These are phyloP conservation scores for Aureobasidium sp. DNA, from an alignment of 2,329 filamentous ascomycete species.

Conservation along the genomic window DNA sequence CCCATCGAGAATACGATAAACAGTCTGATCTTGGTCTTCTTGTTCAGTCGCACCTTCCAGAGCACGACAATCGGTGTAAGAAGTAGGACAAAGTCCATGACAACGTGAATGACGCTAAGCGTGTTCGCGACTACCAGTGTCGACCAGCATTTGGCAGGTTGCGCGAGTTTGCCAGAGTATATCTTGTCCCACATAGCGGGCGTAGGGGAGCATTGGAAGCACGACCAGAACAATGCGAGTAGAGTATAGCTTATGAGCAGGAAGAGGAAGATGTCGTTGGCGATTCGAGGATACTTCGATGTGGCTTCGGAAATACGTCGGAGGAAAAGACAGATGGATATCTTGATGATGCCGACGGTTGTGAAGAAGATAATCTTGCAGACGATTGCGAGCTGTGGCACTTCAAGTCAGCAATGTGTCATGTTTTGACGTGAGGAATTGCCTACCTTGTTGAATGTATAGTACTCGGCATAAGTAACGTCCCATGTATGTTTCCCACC, in stretches of 20 bases:
- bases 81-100: constrained; percentile 10
- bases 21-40: constrained; percentile 1
- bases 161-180: not conserved
- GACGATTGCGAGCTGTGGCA: not conserved
- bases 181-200: constrained; percentile 8
- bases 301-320: constrained; percentile 1
- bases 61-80: not conserved
- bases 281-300: not conserved
- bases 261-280: constrained; percentile 6
- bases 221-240: constrained; percentile 4
- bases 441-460: constrained; percentile 1
- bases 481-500: constrained; percentile 5
- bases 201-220: not conserved
- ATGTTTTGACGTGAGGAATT: not conserved
- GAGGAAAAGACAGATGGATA: constrained; percentile 6
- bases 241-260: not conserved
- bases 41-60: constrained; percentile 6
- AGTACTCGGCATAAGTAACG: constrained; percentile 6
- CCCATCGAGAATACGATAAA: constrained; percentile 4
- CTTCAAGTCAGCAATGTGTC: not conserved
- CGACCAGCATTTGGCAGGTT: constrained; percentile 4
- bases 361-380: constrained; percentile 10
- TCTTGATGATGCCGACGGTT: constrained; percentile 8
- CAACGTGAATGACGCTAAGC: not conserved
- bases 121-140: constrained; percentile 1